Evolutionary conservation across 257 asterid species (phyloP).

Genomic region (Solanum sparsipilum): DNA sequence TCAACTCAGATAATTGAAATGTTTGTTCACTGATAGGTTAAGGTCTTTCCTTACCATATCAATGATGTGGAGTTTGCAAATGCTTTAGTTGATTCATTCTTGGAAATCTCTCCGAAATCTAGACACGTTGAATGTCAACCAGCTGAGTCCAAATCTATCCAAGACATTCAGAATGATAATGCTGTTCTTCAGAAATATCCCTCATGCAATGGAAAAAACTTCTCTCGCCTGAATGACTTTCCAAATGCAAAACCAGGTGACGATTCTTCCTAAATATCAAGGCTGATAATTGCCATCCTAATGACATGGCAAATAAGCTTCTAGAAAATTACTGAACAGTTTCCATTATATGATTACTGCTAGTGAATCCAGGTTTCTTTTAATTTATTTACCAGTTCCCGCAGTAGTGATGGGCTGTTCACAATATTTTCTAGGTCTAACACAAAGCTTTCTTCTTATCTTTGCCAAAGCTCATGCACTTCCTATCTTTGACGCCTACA

Average conservation of each 20-base stretch:
- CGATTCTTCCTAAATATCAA: not conserved
- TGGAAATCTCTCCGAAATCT: slow-evolving; percentile 34
- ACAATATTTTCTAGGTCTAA: not conserved
- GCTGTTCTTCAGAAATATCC: slow-evolving; percentile 13
- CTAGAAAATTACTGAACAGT: not conserved
- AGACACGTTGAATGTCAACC: slow-evolving; percentile 14
- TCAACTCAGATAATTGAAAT: not conserved
- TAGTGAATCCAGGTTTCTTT: not conserved
- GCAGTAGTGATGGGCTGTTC: not conserved
- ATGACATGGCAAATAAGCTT: not conserved
- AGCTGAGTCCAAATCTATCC: slow-evolving; percentile 20
- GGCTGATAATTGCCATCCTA: not conserved
- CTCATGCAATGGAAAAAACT: slow-evolving; percentile 8
- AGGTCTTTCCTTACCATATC: slow-evolving; percentile 68
- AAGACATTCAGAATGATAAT: slow-evolving; percentile 26
- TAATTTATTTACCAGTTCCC: not conserved
- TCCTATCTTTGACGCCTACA: not conserved
- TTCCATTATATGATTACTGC: not conserved
- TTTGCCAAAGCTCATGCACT: not conserved
- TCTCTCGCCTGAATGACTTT: slow-evolving; percentile 53
- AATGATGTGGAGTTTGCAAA: slow-evolving; percentile 79
- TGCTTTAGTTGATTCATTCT: slow-evolving; percentile 70
- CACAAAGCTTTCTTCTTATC: not conserved
- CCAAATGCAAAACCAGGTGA: slow-evolving; percentile 88
- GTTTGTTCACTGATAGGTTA: slow-evolving; percentile 41